Percentiles rank a stretch among this genome's conserved stretches.
These are phyloP conservation scores for Phyllosticta citribraziliensis DNA, from an alignment of 2,329 filamentous ascomycete species.

Conservation along the genomic window DNA sequence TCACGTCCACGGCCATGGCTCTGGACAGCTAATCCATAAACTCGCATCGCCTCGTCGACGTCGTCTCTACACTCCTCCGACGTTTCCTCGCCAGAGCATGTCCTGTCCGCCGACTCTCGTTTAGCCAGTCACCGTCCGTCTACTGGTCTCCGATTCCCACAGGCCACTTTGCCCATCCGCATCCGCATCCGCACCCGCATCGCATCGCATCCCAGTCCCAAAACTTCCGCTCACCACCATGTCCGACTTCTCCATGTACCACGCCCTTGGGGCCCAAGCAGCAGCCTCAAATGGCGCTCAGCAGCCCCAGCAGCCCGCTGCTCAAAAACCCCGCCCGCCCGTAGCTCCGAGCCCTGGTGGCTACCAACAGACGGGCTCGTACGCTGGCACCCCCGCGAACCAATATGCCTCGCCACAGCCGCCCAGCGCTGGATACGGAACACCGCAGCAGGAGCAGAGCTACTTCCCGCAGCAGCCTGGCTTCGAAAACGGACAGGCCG, in stretches of 20 bases:
- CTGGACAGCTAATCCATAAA: slow-evolving; percentile 10
- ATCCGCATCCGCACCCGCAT: neutral
- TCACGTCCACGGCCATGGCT: neutral
- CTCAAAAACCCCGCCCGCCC: slow-evolving; percentile 28
- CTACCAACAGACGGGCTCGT: slow-evolving; percentile 34
- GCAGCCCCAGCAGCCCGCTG: slow-evolving; percentile 18
- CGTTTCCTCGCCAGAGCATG: neutral
- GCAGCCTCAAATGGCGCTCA: slow-evolving; percentile 19
- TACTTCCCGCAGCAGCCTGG: slow-evolving; percentile 33
- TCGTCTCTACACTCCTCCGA: neutral
- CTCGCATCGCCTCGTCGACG: slow-evolving; percentile 1
- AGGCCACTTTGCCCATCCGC: neutral
- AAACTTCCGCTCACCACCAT: slow-evolving; percentile 1
- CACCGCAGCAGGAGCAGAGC: slow-evolving; percentile 24
- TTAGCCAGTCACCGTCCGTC: neutral
- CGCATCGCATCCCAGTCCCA: neutral
- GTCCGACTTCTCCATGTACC: slow-evolving; percentile 27
- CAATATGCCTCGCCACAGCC: slow-evolving; percentile 24
- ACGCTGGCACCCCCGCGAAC: slow-evolving; percentile 20
- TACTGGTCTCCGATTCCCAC: neutral
- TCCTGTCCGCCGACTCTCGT: neutral
- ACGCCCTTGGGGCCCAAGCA: slow-evolving; percentile 19
- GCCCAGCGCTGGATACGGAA: slow-evolving; percentile 13
- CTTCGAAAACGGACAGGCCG: slow-evolving; percentile 16
- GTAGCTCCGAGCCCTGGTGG: slow-evolving; percentile 35